phyloP scores from a whole-genome alignment of 129 eudicot species.

The Solidago caesia region DNA sequence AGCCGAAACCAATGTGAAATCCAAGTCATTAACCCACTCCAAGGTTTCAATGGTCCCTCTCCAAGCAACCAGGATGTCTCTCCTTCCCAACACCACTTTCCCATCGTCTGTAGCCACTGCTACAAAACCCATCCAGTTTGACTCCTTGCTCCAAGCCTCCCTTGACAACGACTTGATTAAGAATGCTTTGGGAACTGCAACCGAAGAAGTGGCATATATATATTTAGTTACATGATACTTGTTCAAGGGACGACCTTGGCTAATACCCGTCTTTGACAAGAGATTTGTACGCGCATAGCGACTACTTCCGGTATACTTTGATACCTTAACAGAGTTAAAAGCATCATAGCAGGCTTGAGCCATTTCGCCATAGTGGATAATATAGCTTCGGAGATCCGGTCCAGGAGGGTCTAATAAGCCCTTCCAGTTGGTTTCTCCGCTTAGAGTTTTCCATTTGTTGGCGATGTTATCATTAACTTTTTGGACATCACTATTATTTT shows the following conservation, averaged over 20 bases:
- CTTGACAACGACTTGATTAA: slow-evolving; percentile 60
- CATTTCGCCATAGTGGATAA: slow-evolving; percentile 78
- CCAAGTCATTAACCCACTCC: slow-evolving; percentile 83
- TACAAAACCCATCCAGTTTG: slow-evolving; percentile 86
- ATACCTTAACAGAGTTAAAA: slow-evolving; percentile 56
- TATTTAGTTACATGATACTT: slow-evolving; percentile 59
- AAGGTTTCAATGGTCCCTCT: slow-evolving; percentile 66
- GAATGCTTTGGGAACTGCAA: slow-evolving; percentile 54
- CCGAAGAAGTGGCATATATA: slow-evolving; percentile 63
- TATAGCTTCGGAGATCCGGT: slow-evolving; percentile 66
- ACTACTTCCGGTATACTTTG: slow-evolving; percentile 67
- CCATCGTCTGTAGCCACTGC: slow-evolving; percentile 90
- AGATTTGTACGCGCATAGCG: slow-evolving; percentile 44
- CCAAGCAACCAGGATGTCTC: slow-evolving; percentile 87
- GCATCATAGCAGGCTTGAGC: slow-evolving; percentile 74
- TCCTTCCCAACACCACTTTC: slow-evolving; percentile 64
- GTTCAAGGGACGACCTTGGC: slow-evolving; percentile 51
- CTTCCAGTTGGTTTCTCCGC: slow-evolving; percentile 69
- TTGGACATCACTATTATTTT: slow-evolving; percentile 15
- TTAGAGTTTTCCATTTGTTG: slow-evolving; percentile 65
- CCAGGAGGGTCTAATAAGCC: slow-evolving; percentile 64
- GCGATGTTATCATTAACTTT: slow-evolving; percentile 39
- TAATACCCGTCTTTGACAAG: slow-evolving; percentile 48
- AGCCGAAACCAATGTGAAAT: slow-evolving; percentile 50
- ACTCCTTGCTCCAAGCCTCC: slow-evolving; percentile 90